phyloP scores from a whole-genome alignment of 345 rosid genomes.

The Heritiera littoralis region DNA sequence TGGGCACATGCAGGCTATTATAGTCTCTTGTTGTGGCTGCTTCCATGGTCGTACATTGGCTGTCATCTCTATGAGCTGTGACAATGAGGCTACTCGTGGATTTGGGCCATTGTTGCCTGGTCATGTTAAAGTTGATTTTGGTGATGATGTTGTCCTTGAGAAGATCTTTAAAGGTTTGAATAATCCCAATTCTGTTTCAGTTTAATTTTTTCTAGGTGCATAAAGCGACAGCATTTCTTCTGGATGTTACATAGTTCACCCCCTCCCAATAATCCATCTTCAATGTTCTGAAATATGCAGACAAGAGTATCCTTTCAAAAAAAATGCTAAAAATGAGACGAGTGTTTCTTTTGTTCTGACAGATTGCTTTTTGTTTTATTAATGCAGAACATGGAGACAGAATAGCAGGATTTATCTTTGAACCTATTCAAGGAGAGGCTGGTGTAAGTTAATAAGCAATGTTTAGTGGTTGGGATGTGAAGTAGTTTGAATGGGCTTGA shows the following conservation, averaged over 20 bases:
- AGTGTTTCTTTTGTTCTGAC: neutral
- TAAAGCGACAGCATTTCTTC: neutral
- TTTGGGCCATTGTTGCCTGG: constrained; percentile 93
- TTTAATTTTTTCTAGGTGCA: neutral
- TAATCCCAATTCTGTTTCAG: neutral
- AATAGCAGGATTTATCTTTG: constrained; percentile 92
- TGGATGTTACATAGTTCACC: neutral
- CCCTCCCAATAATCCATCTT: neutral
- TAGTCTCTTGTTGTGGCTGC: constrained; percentile 97
- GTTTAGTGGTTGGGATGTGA: neutral
- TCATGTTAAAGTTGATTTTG: constrained; percentile 93
- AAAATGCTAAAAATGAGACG: neutral
- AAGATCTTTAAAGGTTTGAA: constrained; percentile 67
- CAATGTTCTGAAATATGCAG: neutral
- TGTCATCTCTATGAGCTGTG: constrained; percentile 97
- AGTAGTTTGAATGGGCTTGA: neutral
- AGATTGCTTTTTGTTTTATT: constrained; percentile 17
- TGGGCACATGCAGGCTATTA: constrained; percentile 60
- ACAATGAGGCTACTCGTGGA: constrained; percentile 92
- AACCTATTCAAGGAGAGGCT: constrained; percentile 99
- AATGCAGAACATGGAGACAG: constrained; percentile 70
- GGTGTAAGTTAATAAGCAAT: constrained; percentile 60
- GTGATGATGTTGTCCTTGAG: constrained; percentile 71
- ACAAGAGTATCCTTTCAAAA: neutral
- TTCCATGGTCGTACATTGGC: constrained; percentile 97